phyloP scores from a whole-genome alignment of 495 filamentous ascomycete species.

The Articulospora tetracladia region DNA sequence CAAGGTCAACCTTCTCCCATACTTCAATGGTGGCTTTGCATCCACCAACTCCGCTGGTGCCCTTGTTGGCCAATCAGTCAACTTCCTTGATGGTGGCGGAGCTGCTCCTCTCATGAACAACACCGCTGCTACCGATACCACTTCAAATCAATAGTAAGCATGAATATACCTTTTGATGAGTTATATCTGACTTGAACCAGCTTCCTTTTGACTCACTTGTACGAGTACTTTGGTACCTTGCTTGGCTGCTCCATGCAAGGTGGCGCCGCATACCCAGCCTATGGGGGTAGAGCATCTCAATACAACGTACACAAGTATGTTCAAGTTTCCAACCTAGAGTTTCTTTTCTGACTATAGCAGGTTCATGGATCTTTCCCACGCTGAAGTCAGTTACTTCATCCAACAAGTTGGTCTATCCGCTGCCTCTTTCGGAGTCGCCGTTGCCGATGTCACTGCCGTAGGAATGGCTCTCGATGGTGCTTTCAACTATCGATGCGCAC shows the following conservation, averaged over 20 bases:
- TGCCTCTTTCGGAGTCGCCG: conserved; percentile 47
- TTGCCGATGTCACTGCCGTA: conserved; percentile 34
- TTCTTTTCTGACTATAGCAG: conserved; percentile 21
- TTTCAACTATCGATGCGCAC: conserved; percentile 44
- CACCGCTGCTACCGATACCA: conserved; percentile 39
- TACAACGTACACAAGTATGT: conserved; percentile 46
- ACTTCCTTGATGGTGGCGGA: conserved; percentile 55
- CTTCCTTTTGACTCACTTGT: conserved; percentile 50
- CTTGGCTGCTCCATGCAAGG: conserved; percentile 46
- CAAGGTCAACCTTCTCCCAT: conserved; percentile 46
- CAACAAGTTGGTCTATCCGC: conserved; percentile 46
- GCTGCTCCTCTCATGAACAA: conserved; percentile 44
- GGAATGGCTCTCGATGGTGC: conserved; percentile 34
- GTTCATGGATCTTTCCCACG: conserved; percentile 49
- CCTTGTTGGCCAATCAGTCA: conserved; percentile 34
- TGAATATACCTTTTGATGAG: background rate
- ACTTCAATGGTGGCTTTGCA: conserved; percentile 46
- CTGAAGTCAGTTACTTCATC: conserved; percentile 51
- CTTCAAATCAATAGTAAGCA: conserved; percentile 48
- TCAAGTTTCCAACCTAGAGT: background rate
- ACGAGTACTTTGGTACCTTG: conserved; percentile 49
- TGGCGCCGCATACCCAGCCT: conserved; percentile 31
- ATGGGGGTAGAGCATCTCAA: conserved; percentile 38
- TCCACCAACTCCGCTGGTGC: conserved; percentile 39
- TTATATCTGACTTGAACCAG: conserved; percentile 27